Evolutionary conservation across 129 eudicot genomes (phyloP), one percentile per base, ranked within the genome.

Genomic region (Pittosporum tobira): DNA sequence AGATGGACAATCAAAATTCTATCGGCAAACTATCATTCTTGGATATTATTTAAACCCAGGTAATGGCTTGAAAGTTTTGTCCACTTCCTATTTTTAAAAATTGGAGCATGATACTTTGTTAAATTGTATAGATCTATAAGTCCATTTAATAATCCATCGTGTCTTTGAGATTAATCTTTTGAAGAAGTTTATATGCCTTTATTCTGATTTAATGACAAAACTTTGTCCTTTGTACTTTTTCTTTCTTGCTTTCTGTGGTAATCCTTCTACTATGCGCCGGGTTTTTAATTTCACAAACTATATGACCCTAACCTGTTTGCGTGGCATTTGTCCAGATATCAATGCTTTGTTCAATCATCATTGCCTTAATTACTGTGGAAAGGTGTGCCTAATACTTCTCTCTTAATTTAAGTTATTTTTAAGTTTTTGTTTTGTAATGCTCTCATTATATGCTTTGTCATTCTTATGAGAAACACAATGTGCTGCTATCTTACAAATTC

Each of bases 21-120:
- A 87, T 68, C 83, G 96, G 40, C 96, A 91, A 70, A 67, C 96
- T 26, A 86, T 91, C 53, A 74, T 91, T 49, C 67, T 91, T 62
- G 68, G 84, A 60, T 81, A 88, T 60, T 80, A 87, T 77, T 40
- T 79, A 57, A 87, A 73, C 63, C 96, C 99, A 83, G 99, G 99
- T 87, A 81, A 48, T 13, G 38, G 23, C 18, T 30, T 30, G 24
- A 22, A 6, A 19, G 24, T 25, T 25, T 52, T 52, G 23, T 26
- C 12, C 0, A 0, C 38, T 14, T n/a, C n/a, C n/a, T n/a, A n/a
- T n/a, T n/a, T n/a, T n/a, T n/a, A n/a, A n/a, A n/a, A n/a, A n/a
- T n/a, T n/a, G n/a, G n/a, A n/a, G n/a, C n/a, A n/a, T n/a, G n/a
- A n/a, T n/a, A n/a, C n/a, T n/a, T n/a, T n/a, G n/a, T n/a, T n/a